Conservation (phyloP, 495 filamentous ascomycete genomes). For the Penicillium riverlandense region DNA sequence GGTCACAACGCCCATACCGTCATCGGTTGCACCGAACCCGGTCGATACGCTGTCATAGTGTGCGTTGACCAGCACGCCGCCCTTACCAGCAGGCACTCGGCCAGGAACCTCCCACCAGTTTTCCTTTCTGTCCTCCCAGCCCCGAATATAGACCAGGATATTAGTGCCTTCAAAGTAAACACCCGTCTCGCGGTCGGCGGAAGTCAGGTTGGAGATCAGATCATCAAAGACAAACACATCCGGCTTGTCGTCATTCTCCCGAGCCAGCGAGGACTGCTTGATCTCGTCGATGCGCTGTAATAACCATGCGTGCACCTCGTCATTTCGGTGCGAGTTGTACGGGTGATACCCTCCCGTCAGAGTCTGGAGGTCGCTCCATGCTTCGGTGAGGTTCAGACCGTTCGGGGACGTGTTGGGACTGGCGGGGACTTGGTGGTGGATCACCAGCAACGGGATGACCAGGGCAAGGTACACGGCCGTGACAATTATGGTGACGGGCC, state of each 20-base stretch:
- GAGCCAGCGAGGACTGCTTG: conserved; percentile 43
- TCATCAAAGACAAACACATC: conserved; percentile 71
- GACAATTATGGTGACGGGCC: conserved; percentile 67
- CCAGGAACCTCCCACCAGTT: conserved; percentile 54
- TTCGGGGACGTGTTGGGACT: conserved; percentile 51
- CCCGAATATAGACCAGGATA: conserved; percentile 84
- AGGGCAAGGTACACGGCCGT: conserved; percentile 63
- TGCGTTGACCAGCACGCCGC: conserved; percentile 85
- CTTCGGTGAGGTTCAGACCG: conserved; percentile 71
- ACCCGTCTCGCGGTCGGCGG: conserved; percentile 27
- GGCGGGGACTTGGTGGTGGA: conserved; percentile 68
- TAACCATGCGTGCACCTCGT: conserved; percentile 71
- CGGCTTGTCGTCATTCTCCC: conserved; percentile 16
- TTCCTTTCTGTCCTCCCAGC: conserved; percentile 60
- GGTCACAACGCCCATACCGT: conserved; percentile 83
- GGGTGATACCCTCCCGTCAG: conserved; percentile 78
- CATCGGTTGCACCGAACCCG: conserved; percentile 87
- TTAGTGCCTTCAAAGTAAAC: conserved; percentile 89
- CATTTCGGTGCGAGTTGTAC: conserved; percentile 79
- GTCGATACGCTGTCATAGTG: conserved; percentile 95
- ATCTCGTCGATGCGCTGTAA: conserved; percentile 64
- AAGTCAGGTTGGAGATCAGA: conserved; percentile 70
- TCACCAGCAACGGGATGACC: conserved; percentile 59
- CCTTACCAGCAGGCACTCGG: conserved; percentile 47
- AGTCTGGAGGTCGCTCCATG: conserved; percentile 75